A percentile compares a stretch with the other conserved stretches of the same genome.
Conservation (phyloP, 495 filamentous ascomycete genomes). For the Evernia prunastri region DNA sequence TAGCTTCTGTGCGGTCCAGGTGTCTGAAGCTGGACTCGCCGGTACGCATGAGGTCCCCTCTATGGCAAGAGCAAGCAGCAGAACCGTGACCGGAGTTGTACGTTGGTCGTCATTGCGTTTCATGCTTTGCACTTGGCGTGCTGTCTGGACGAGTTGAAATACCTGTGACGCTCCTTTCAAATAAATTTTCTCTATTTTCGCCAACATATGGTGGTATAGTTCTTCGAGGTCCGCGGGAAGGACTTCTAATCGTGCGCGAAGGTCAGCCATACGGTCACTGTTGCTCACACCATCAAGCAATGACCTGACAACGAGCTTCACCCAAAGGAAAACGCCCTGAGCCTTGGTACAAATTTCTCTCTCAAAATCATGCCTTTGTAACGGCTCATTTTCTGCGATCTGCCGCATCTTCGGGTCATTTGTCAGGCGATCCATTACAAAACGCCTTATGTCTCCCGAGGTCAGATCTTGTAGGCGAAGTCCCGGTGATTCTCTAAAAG, state of each 20-base stretch:
- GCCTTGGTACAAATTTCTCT: slow-evolving; percentile 29
- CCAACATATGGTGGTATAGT: slow-evolving; percentile 21
- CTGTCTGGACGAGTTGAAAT: slow-evolving; percentile 6
- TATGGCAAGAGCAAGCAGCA: not conserved
- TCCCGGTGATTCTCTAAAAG: slow-evolving; percentile 25
- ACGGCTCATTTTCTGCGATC: slow-evolving; percentile 1
- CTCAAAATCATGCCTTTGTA: slow-evolving; percentile 4
- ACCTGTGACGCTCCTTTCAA: slow-evolving; percentile 9
- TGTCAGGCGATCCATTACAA: slow-evolving; percentile 27
- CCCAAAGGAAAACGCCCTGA: slow-evolving; percentile 36
- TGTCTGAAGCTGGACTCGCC: not conserved
- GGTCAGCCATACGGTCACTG: slow-evolving; percentile 14
- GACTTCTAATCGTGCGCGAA: slow-evolving; percentile 11
- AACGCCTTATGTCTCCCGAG: slow-evolving; percentile 29
- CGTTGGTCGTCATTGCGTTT: not conserved
- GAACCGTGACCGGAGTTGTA: not conserved
- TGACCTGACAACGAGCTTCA: slow-evolving; percentile 25
- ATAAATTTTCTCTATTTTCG: slow-evolving; percentile 15
- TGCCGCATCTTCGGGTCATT: not conserved
- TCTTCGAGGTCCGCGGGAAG: slow-evolving; percentile 22
- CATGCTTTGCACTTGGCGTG: not conserved
- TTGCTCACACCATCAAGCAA: slow-evolving; percentile 21
- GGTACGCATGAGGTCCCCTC: not conserved
- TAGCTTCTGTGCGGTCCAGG: slow-evolving; percentile 1
- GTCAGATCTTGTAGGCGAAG: slow-evolving; percentile 33